Percentiles rank a stretch among this genome's conserved stretches.
These are phyloP conservation scores for Tagetes erecta DNA, from an alignment of 129 eudicot species.

Conservation along the genomic window DNA sequence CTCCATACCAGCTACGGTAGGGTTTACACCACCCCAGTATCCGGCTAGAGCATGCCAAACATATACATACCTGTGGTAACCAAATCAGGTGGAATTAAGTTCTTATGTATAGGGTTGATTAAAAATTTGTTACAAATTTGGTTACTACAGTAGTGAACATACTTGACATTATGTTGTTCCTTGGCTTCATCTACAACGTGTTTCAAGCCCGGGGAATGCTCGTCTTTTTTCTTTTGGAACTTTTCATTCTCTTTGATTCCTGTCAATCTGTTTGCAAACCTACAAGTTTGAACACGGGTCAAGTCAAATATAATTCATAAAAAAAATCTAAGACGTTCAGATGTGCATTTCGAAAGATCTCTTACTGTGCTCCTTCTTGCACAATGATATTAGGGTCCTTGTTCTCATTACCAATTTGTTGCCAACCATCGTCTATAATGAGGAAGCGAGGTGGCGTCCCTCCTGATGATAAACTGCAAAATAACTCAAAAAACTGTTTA, in stretches of 20 bases:
- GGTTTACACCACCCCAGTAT: constrained; percentile 98
- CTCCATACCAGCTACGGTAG: constrained; percentile 69
- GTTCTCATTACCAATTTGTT: constrained; percentile 66
- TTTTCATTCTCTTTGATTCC: constrained; percentile 86
- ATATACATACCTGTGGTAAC: constrained; percentile 60
- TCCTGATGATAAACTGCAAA: constrained; percentile 71
- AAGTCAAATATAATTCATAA: not conserved
- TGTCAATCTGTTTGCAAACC: constrained; percentile 85
- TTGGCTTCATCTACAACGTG: constrained; percentile 73
- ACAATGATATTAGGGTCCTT: constrained; percentile 50
- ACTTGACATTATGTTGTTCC: constrained; percentile 80
- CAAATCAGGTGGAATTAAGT: not conserved
- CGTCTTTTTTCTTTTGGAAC: constrained; percentile 65
- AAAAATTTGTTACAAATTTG: not conserved
- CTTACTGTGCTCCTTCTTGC: constrained; percentile 96
- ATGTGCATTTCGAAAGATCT: constrained; percentile 9
- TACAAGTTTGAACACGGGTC: constrained; percentile 28
- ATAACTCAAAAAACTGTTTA: not conserved
- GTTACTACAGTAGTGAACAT: constrained; percentile 22
- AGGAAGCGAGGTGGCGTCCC: constrained; percentile 82
- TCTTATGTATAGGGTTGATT: not conserved
- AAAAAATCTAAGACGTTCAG: not conserved
- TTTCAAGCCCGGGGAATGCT: constrained; percentile 65
- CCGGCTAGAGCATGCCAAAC: constrained; percentile 97
- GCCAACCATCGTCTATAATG: constrained; percentile 98